Base-by-base conservation (phyloP, 495 filamentous ascomycete species). In the Pyrenula aspistea region DNA sequence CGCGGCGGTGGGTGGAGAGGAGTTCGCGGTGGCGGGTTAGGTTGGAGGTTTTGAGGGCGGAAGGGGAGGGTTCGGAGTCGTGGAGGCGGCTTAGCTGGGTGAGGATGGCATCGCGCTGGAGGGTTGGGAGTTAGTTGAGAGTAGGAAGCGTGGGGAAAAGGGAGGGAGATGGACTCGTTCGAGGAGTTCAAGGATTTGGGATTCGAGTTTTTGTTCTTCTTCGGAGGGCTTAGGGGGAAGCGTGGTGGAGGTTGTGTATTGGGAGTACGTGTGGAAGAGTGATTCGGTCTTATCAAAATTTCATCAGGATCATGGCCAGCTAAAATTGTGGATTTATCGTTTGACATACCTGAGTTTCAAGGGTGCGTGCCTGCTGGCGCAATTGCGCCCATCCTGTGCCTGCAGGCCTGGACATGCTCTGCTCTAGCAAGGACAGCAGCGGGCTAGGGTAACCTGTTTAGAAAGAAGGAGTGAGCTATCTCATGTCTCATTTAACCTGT, bases 381-480 rank as follows among this genome's bases (percentile, higher is more conserved):
- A 98, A 82, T 73, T 96, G 93, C 60, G 90, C 85, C 93, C 93
- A 98, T 67, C 89, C 91, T 56, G 84, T 87, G 60, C 88, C 81
- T 22, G 87, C 86, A 53, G 88, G 73, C 52, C 82, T 77, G 25
- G 88, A 80, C 89, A 93, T 93, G 56, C 15, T 22, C 8, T n/a
- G n/a, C n/a, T n/a, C n/a, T n/a, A n/a, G n/a, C n/a, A n/a, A n/a
- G n/a, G n/a, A n/a, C n/a, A n/a, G n/a, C n/a, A n/a, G n/a, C n/a
- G n/a, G n/a, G n/a, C n/a, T n/a, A n/a, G n/a, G n/a, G n/a, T n/a
- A n/a, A n/a, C n/a, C n/a, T n/a, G n/a, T n/a, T n/a, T n/a, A n/a
- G n/a, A n/a, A n/a, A n/a, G n/a, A n/a, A n/a, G 31, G 31, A 42
- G 4, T 15, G 15, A 42, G 4, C 31, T 42, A 42, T 42, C 31